Conservation (phyloP, 345 rosid species). For the Moricandia moricandioides region DNA sequence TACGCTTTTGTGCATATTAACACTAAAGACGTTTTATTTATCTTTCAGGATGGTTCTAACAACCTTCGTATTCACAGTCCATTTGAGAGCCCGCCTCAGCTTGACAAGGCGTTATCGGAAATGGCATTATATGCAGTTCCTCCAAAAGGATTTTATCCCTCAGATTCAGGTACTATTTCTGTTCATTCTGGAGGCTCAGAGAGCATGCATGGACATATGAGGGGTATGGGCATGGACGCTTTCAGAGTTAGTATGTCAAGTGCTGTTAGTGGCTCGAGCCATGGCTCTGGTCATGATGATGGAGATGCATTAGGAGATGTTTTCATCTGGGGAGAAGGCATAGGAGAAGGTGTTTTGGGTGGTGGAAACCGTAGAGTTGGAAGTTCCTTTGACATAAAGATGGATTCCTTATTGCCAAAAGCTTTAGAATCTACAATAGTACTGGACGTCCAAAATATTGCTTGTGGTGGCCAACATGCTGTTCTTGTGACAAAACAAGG, state of each 20-base stretch:
- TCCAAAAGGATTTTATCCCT: constrained; percentile 76
- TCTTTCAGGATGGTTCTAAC: constrained; percentile 69
- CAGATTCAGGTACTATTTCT: constrained; percentile 80
- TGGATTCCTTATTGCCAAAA: constrained; percentile 50
- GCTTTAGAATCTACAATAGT: constrained; percentile 47
- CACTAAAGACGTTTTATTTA: background rate
- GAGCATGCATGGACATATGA: constrained; percentile 84
- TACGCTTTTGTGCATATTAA: constrained; percentile 8
- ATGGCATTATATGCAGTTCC: constrained; percentile 73
- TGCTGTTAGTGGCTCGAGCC: constrained; percentile 58
- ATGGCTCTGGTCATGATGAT: constrained; percentile 51
- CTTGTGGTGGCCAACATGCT: constrained; percentile 57
- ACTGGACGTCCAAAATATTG: constrained; percentile 49
- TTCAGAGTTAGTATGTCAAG: constrained; percentile 97
- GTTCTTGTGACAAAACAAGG: constrained; percentile 54
- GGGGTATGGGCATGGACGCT: constrained; percentile 67
- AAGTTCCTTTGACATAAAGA: constrained; percentile 32
- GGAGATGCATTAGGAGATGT: constrained; percentile 52
- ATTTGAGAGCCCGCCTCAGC: constrained; percentile 88
- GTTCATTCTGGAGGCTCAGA: constrained; percentile 96
- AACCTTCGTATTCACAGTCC: constrained; percentile 85
- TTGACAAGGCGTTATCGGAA: constrained; percentile 87
- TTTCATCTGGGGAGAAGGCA: constrained; percentile 57
- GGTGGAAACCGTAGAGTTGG: constrained; percentile 37
- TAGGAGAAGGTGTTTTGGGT: constrained; percentile 42